Evolutionary conservation across 768 basidiomycete species (phyloP), one percentile per base, ranked within the genome.

Genomic region (Kwoniella sp.): DNA sequence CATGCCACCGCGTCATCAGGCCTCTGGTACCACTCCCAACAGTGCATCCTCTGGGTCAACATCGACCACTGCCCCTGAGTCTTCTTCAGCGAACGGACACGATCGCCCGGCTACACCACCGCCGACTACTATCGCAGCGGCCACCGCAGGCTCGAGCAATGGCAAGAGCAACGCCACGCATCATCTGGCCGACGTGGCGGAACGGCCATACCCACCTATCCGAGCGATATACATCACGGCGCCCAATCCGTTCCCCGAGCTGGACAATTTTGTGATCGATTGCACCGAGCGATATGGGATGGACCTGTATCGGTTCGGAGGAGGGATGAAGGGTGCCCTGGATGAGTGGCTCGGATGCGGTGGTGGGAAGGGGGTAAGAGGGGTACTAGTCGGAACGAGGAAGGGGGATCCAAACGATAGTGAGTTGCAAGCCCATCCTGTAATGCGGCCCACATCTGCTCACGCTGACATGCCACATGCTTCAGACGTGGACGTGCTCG

Each of bases 371-470:
- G 75, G 82, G 15, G 82, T 92, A 42, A 80, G 80, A 38, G 90
- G 87, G 3, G 87, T 96, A 19, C 72, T 99, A 15, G 82, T 99
- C 37, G 95, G 95, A 4, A 96, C 89, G 3, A 78, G 95, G 53
- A 77, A 88, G 58, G 80, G 82, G 8, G 95, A 99, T 76, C 95
- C 95, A 7, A 89, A 96, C 73, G 91, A 93, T 70, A 87, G 93
- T 91, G 62, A 69, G 84, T 77, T 25, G 14, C 15, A 6, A 19
- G 15, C 19, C 34, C 34, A 36, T 36, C 34, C 34, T 36, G 15
- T 36, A 12, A 10, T 25, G 29, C 17, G 11, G 3, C 7, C 38
- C 33, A 19, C 53, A 36, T 5, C 14, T 50, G n/a, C n/a, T n/a
- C n/a, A n/a, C n/a, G n/a, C n/a, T n/a, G n/a, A n/a, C n/a, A n/a